Evolutionary conservation across 106 monocot genomes (phyloP), one percentile per base, ranked within the genome.

Genomic region (Dendrobium catenatum): DNA sequence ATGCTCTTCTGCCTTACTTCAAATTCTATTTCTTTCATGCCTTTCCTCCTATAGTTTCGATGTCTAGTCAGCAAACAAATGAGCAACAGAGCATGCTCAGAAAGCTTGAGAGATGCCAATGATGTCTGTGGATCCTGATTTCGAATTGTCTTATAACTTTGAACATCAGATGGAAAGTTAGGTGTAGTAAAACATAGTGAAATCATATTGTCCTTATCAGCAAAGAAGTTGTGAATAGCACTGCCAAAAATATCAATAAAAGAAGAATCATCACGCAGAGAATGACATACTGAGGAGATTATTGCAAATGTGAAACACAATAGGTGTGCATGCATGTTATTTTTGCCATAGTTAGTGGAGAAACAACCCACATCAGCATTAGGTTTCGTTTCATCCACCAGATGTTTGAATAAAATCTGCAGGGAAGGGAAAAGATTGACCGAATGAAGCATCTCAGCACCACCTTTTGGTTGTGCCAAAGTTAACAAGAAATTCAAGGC

Each of bases 401-500:
- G 79, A 16, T 85, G 42, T 84, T 66, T 84, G 51, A 99, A 82
- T 42, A 95, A 78, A 3, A 78, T 54, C 82, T 89, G 93, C 48
- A 95, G 68, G 24, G 80, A 87, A 59, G 91, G 59, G 40, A 95
- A 88, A 77, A 87, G 42, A 72, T 86, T 86, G 79, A 77, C 81
- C 70, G 64, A 79, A 68, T 82, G 83, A 82, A 99, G 95, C 88
- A 95, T 84, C 72, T 87, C 58, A 33, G 95, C 94, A 78, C 99
- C 95, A 31, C 80, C 89, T 82, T 91, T 95, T 73, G 68, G 84
- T n/a, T 77, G 85, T 17, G 87, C 75, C 59, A 99, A 67, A 22
- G 93, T 95, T 80, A 99, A 82, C 79, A 91, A 85, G 76, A 99
- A 93, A 83, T 89, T 93, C 64, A 95, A 66, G 56, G 77, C 84